Conservation (phyloP, 768 basidiomycete genomes). For the Tylopilus vinaceipallidus region DNA sequence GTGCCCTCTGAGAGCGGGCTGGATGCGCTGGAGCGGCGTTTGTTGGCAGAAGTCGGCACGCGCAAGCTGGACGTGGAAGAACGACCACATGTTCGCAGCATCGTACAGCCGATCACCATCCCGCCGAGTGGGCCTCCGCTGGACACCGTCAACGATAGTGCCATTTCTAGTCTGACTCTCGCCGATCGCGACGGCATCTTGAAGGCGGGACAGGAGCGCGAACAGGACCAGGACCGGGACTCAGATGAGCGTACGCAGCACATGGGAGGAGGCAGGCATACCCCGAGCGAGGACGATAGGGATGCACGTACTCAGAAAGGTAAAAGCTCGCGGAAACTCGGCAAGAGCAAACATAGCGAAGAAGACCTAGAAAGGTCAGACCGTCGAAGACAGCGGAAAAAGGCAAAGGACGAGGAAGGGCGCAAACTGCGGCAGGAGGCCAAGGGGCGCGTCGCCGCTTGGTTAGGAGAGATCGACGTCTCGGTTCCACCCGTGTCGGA, state of each 20-base stretch:
- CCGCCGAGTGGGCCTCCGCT: conserved; percentile 28
- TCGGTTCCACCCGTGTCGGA: conserved; percentile 49
- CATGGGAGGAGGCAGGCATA: conserved; percentile 21
- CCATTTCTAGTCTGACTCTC: conserved; percentile 47
- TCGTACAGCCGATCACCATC: conserved; percentile 40
- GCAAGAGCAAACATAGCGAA: conserved; percentile 26
- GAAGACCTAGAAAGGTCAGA: conserved; percentile 27
- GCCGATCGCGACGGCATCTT: conserved; percentile 28
- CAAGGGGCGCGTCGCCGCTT: conserved; percentile 74
- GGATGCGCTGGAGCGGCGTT: conserved; percentile 67
- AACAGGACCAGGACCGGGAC: conserved; percentile 31
- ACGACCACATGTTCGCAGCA: conserved; percentile 36
- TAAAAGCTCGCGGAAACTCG: conserved; percentile 19
- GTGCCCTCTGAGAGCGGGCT: conserved; percentile 50
- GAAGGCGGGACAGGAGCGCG: conserved; percentile 15
- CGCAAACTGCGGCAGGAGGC: conserved; percentile 44
- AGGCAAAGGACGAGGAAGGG: conserved; percentile 36
- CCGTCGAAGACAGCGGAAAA: conserved; percentile 27
- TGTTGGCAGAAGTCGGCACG: conserved; percentile 74
- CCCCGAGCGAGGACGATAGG: conserved; percentile 32
- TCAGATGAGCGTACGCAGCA: conserved; percentile 35
- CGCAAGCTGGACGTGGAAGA: conserved; percentile 37
- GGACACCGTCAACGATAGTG: conserved; percentile 40
- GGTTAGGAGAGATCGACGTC: conserved; percentile 67
- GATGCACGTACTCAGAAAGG: conserved; percentile 32